Percentiles rank a stretch among this genome's conserved stretches.
Conservation (phyloP, 768 basidiomycete species). For the Agrocybe pediades region DNA sequence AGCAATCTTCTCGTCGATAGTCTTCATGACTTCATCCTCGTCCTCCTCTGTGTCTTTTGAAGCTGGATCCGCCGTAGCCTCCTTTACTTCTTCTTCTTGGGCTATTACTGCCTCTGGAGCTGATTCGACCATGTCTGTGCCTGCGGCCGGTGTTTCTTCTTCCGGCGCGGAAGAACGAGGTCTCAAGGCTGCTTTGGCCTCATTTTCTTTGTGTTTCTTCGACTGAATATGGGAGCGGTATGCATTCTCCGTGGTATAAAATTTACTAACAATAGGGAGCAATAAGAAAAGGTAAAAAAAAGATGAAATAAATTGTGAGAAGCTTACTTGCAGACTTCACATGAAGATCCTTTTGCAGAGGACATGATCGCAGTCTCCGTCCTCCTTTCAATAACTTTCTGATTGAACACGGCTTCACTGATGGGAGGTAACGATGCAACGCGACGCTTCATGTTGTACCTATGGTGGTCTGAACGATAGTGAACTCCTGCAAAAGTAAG, state of each 20-base stretch:
- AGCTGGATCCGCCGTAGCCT: not conserved
- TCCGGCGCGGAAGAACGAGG: not conserved
- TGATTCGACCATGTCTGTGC: slow-evolving; percentile 10
- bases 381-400: slow-evolving; percentile 82
- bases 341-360: slow-evolving; percentile 60
- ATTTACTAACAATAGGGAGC: slow-evolving; percentile 60
- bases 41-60: slow-evolving; percentile 19
- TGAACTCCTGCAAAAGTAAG: slow-evolving; percentile 60
- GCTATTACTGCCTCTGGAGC: slow-evolving; percentile 19
- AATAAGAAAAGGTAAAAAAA: not conserved
- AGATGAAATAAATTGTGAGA: slow-evolving; percentile 10
- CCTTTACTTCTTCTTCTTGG: not conserved
- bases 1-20: slow-evolving; percentile 77
- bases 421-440: slow-evolving; percentile 90
- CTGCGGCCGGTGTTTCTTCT: not conserved
- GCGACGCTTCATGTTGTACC: slow-evolving; percentile 97
- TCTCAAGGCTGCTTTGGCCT: slow-evolving; percentile 46
- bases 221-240: slow-evolving; percentile 86
- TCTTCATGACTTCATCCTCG: slow-evolving; percentile 48
- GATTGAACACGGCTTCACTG: slow-evolving; percentile 73
- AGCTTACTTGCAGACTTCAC: slow-evolving; percentile 86
- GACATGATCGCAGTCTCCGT: slow-evolving; percentile 73
- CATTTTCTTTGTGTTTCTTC: slow-evolving; percentile 85
- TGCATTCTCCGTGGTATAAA: slow-evolving; percentile 87
- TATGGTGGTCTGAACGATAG: slow-evolving; percentile 92